Conservation (phyloP, 2,329 filamentous ascomycete genomes). For the Stachybotrys chartarum region DNA sequence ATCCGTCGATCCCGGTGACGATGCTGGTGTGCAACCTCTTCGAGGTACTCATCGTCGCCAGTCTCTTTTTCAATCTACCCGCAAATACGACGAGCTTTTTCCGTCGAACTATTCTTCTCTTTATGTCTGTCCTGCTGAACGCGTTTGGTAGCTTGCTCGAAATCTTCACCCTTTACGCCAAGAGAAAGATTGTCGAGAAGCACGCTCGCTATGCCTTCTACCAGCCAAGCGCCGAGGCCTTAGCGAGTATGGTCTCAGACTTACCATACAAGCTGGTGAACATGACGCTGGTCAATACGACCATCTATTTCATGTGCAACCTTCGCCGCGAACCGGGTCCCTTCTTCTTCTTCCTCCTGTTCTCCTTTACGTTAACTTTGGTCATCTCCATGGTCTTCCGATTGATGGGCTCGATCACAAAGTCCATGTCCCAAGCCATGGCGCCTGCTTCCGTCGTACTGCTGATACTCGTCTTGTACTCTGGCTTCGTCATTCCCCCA, state of each 20-base stretch:
- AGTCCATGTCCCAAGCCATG: slow-evolving; percentile 19
- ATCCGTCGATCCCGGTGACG: slow-evolving; percentile 19
- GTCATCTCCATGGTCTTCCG: slow-evolving; percentile 60
- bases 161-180: slow-evolving; percentile 13
- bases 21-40: slow-evolving; percentile 30
- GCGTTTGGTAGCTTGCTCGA: slow-evolving; percentile 18
- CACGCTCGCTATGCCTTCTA: slow-evolving; percentile 21
- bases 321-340: slow-evolving; percentile 30
- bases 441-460: slow-evolving; percentile 19
- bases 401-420: slow-evolving; percentile 19
- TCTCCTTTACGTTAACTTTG: slow-evolving; percentile 45
- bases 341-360: slow-evolving; percentile 38
- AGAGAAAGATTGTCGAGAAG: slow-evolving; percentile 17
- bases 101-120: slow-evolving; percentile 16
- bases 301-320: slow-evolving; percentile 42
- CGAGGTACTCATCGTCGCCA: slow-evolving; percentile 50
- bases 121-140: slow-evolving; percentile 25
- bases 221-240: slow-evolving; percentile 19
- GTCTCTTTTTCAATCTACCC: slow-evolving; percentile 56
- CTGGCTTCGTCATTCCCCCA: slow-evolving; percentile 36
- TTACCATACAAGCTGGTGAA: slow-evolving; percentile 29
- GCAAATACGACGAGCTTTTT: slow-evolving; percentile 51
- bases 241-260: slow-evolving; percentile 18
- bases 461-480: slow-evolving; percentile 35
- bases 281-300: slow-evolving; percentile 38